Percentiles rank a stretch among this genome's conserved stretches.
phyloP scores from a whole-genome alignment of 176 grass and related monocot genomes.

The Aegilops tauschii region DNA sequence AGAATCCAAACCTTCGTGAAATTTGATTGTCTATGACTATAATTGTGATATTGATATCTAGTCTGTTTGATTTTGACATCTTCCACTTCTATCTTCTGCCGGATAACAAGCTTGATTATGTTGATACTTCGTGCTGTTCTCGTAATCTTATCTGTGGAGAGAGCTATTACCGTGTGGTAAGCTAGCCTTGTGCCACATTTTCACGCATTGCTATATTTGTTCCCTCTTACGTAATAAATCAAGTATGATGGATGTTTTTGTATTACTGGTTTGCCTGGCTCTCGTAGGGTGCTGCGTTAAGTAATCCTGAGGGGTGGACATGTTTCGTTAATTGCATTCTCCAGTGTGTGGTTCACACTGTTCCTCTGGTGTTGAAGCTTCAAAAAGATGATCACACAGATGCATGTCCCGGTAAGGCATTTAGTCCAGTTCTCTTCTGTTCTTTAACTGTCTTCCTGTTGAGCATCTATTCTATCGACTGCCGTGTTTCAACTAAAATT shows the following conservation, averaged over 20 bases:
- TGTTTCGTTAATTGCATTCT: constrained; percentile 57
- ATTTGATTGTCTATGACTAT: neutral
- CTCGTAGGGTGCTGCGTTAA: constrained; percentile 41
- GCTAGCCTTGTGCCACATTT: neutral
- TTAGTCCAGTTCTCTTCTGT: neutral
- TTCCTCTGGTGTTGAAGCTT: constrained; percentile 51
- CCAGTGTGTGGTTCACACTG: constrained; percentile 60
- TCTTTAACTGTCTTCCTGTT: neutral
- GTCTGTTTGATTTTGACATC: constrained; percentile 6
- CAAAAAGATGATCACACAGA: constrained; percentile 25
- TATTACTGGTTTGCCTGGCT: neutral
- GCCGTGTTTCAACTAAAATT: neutral
- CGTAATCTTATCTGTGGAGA: neutral
- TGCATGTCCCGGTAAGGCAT: constrained; percentile 37
- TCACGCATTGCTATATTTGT: neutral
- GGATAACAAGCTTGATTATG: neutral
- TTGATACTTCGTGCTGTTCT: neutral
- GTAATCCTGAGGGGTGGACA: constrained; percentile 37
- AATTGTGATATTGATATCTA: neutral
- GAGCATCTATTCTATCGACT: neutral
- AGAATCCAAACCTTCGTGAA: neutral
- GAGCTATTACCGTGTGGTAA: constrained; percentile 37
- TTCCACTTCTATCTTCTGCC: neutral
- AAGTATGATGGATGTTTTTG: neutral
- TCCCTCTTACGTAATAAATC: neutral